These are phyloP conservation scores for Ceratocystiopsis minuta DNA, from an alignment of 2,329 filamentous ascomycete genomes.

Conservation along the genomic window DNA sequence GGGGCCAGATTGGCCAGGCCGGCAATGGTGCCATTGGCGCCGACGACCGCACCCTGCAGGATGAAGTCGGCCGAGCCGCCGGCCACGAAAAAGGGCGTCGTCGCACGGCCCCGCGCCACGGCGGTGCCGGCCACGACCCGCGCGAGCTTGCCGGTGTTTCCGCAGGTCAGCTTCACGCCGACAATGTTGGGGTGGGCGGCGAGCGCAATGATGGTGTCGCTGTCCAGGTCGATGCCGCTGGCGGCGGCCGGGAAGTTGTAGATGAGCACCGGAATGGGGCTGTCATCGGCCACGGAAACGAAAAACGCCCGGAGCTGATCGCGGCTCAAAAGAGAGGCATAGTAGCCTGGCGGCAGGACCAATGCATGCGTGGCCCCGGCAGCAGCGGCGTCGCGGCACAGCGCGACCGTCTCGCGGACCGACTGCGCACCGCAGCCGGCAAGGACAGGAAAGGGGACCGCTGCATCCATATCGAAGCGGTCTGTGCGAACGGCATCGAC, in stretches of 20 bases:
- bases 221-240: conserved; percentile 37
- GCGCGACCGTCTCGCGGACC: conserved; percentile 45
- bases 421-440: conserved; percentile 54
- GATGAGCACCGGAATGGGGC: conserved; percentile 40
- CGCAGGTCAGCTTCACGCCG: conserved; percentile 45
- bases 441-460: conserved; percentile 37
- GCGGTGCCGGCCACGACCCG: conserved; percentile 28
- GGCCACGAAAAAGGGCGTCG: conserved; percentile 42
- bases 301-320: conserved; percentile 44
- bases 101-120: not conserved
- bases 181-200: conserved; percentile 38
- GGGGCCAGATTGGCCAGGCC: conserved; percentile 53
- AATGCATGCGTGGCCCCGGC: conserved; percentile 51
- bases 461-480: conserved; percentile 20
- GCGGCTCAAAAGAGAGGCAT: conserved; percentile 39
- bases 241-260: conserved; percentile 46
- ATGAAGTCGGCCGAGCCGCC: conserved; percentile 61
- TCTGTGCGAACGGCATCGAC: conserved; percentile 37
- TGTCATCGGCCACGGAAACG: conserved; percentile 36
- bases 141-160: conserved; percentile 43
- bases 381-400: conserved; percentile 44
- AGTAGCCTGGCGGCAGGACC: conserved; percentile 52
- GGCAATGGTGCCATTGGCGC: conserved; percentile 53
- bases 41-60: conserved; percentile 49
- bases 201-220: conserved; percentile 35